Conservation (phyloP, 331 rosid species). For the Prunus yedoensis region DNA sequence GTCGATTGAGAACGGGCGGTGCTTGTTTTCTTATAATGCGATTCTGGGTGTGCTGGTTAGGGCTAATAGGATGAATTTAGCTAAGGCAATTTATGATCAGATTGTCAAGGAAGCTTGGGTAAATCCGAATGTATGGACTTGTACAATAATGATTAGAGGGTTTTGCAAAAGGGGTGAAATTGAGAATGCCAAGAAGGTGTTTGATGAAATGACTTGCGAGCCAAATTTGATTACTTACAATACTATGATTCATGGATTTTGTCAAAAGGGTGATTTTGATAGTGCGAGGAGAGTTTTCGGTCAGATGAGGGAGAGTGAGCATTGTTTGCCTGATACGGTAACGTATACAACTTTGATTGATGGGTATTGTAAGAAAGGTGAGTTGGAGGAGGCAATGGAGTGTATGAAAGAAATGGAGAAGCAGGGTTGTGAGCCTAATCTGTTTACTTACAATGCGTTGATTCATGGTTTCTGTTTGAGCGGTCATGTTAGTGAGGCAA, state of each 20-base stretch:
- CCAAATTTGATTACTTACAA: slow-evolving; percentile 51
- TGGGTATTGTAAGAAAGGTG: slow-evolving; percentile 50
- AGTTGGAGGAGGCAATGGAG: slow-evolving; percentile 36
- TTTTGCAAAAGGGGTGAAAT: slow-evolving; percentile 45
- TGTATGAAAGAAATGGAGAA: slow-evolving; percentile 44
- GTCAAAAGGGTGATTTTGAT: slow-evolving; percentile 42
- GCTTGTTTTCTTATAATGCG: slow-evolving; percentile 42
- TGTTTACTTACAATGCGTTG: slow-evolving; percentile 49
- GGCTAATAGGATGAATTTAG: slow-evolving; percentile 38
- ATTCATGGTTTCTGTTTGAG: slow-evolving; percentile 50
- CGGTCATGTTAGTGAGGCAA: slow-evolving; percentile 45
- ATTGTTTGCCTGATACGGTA: slow-evolving; percentile 45
- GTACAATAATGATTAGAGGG: slow-evolving; percentile 48
- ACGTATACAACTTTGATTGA: slow-evolving; percentile 54
- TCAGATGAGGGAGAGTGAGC: slow-evolving; percentile 26
- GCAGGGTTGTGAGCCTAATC: slow-evolving; percentile 42
- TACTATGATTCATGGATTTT: slow-evolving; percentile 40
- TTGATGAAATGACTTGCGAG: slow-evolving; percentile 52
- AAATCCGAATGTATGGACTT: slow-evolving; percentile 42
- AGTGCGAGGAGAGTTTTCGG: slow-evolving; percentile 38
- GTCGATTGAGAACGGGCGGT: slow-evolving; percentile 27
- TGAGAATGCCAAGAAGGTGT: slow-evolving; percentile 43
- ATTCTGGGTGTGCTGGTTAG: slow-evolving; percentile 47
- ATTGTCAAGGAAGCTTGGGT: slow-evolving; percentile 30
- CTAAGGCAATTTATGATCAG: slow-evolving; percentile 44